A percentile compares a stretch with the other conserved stretches of the same genome.
These are phyloP conservation scores for Maudiozyma bulderi DNA, from an alignment of 805 yeast genomes.

Conservation along the genomic window DNA sequence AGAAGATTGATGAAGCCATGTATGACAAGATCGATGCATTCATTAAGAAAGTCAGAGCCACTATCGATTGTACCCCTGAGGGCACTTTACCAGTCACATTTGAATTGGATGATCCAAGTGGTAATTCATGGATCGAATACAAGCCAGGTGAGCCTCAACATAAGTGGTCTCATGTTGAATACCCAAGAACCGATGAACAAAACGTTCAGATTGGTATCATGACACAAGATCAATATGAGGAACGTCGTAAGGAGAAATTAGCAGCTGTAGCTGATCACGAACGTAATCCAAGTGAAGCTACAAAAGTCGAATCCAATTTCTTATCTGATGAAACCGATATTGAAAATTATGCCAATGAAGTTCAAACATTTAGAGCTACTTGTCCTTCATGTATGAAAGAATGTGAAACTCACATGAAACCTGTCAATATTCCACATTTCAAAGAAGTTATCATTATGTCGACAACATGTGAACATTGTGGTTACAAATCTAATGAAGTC, in stretches of 20 bases:
- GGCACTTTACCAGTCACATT: conserved; percentile 69
- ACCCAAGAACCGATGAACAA: conserved; percentile 79
- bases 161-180: conserved; percentile 82
- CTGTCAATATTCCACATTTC: conserved; percentile 94
- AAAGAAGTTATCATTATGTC: conserved; percentile 96
- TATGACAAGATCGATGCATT: conserved; percentile 68
- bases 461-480: conserved; percentile 85
- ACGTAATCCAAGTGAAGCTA: conserved; percentile 22
- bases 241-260: conserved; percentile 30
- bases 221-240: conserved; percentile 45
- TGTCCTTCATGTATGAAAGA: conserved; percentile 76
- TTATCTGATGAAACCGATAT: conserved; percentile 66
- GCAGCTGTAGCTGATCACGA: conserved; percentile 29
- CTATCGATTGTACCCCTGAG: conserved; percentile 51
- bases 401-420: conserved; percentile 92
- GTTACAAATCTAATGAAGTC: conserved; percentile 93
- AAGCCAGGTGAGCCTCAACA: conserved; percentile 79
- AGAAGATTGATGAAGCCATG: conserved; percentile 61
- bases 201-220: conserved; percentile 75
- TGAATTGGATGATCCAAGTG: conserved; percentile 84
- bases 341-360: conserved; percentile 80
- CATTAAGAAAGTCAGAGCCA: conserved; percentile 47
- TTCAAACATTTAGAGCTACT: conserved; percentile 83
- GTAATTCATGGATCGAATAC: conserved; percentile 93
- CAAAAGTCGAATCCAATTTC: conserved; percentile 34